Evolutionary conservation across 2,329 filamentous ascomycete species (phyloP).

Genomic region (Penicillium sp.): DNA sequence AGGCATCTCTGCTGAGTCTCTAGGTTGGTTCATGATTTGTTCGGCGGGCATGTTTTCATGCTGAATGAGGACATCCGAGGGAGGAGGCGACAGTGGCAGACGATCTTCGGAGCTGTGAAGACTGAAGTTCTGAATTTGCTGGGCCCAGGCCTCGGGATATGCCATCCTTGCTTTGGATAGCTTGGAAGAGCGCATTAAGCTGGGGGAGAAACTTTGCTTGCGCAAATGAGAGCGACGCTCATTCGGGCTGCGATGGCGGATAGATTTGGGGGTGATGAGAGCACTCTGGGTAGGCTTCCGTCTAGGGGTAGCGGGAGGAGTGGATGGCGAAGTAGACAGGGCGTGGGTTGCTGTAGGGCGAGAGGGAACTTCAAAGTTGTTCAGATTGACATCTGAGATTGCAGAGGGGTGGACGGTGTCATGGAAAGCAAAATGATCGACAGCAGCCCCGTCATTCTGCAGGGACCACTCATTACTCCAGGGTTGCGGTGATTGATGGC

Average conservation of each 20-base stretch:
- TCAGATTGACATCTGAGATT: constrained; percentile 33
- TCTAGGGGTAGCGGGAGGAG: constrained; percentile 40
- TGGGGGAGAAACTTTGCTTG: constrained; percentile 49
- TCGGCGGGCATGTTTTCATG: constrained; percentile 40
- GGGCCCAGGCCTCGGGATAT: constrained; percentile 52
- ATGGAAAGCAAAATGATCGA: constrained; percentile 36
- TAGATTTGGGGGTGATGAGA: constrained; percentile 40
- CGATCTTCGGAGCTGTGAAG: constrained; percentile 48
- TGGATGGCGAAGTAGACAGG: constrained; percentile 34
- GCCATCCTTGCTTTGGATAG: constrained; percentile 46
- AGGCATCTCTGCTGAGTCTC: constrained; percentile 33
- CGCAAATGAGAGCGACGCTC: constrained; percentile 39
- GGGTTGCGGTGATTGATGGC: constrained; percentile 48
- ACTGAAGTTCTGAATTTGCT: constrained; percentile 55
- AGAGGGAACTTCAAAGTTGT: constrained; percentile 35
- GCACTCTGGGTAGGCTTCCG: constrained; percentile 39
- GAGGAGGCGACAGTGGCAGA: constrained; percentile 48
- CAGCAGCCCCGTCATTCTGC: constrained; percentile 49
- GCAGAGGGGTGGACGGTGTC: constrained; percentile 41
- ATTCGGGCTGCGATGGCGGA: constrained; percentile 44
- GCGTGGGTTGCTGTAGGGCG: constrained; percentile 22
- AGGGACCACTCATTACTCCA: constrained; percentile 57
- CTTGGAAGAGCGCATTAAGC: constrained; percentile 57
- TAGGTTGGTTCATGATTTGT: constrained; percentile 33
- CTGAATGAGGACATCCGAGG: constrained; percentile 45